phyloP scores from a whole-genome alignment of 1,139 yeast species.

The Geotrichum histeridarum region DNA sequence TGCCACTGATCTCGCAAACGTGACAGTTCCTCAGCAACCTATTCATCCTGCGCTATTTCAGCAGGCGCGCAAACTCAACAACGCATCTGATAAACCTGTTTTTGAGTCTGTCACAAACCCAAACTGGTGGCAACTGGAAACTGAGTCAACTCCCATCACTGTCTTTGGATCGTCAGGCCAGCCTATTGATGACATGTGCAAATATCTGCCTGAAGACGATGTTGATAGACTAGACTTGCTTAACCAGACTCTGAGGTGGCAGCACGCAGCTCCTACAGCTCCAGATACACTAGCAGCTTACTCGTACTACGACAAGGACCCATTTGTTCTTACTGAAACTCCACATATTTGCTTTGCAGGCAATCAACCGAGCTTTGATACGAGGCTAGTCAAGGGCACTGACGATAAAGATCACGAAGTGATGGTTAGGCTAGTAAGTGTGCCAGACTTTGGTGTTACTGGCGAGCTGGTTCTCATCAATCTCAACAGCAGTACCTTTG shows the following conservation, averaged over 20 bases:
- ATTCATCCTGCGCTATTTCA: slow-evolving; percentile 69
- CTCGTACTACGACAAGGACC: slow-evolving; percentile 77
- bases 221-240: slow-evolving; percentile 49
- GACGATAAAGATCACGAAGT: slow-evolving; percentile 33
- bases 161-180: slow-evolving; percentile 80
- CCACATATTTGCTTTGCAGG: slow-evolving; percentile 89
- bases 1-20: slow-evolving; percentile 71
- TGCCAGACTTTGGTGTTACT: slow-evolving; percentile 65
- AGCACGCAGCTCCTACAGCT: slow-evolving; percentile 85
- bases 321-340: slow-evolving; percentile 67
- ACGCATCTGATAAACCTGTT: slow-evolving; percentile 35
- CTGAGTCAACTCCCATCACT: slow-evolving; percentile 43
- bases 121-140: slow-evolving; percentile 49
- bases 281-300: slow-evolving; percentile 90
- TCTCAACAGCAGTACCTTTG: slow-evolving; percentile 35
- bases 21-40: slow-evolving; percentile 85
- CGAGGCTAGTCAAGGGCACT: slow-evolving; percentile 38
- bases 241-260: slow-evolving; percentile 73
- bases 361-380: slow-evolving; percentile 61
- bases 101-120: slow-evolving; percentile 68
- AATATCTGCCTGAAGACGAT: slow-evolving; percentile 44
- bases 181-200: slow-evolving; percentile 68
- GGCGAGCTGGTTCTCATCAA: slow-evolving; percentile 69
- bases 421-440: slow-evolving; percentile 51
- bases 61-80: slow-evolving; percentile 40